A percentile compares a stretch with the other conserved stretches of the same genome.
Evolutionary conservation across 106 monocot species (phyloP).

Genomic region (Amphibolis antarctica): DNA sequence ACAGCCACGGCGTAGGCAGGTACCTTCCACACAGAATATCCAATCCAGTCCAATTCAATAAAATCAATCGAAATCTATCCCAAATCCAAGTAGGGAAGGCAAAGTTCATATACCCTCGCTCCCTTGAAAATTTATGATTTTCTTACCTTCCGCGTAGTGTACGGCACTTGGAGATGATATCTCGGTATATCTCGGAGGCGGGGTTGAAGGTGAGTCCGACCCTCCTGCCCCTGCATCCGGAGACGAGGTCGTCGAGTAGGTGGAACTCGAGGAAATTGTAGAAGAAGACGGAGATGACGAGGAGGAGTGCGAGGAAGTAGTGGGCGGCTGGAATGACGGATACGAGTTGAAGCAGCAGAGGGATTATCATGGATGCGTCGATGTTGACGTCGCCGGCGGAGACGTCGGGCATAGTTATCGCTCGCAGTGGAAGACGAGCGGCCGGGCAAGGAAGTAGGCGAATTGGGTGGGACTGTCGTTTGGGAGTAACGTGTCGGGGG

Average conservation of each 20-base stretch:
- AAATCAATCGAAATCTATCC: not conserved
- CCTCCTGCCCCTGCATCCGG: slow-evolving; percentile 48
- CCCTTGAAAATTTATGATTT: not conserved
- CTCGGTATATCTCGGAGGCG: slow-evolving; percentile 52
- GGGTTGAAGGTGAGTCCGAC: slow-evolving; percentile 57
- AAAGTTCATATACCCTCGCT: too few relatives aligned
- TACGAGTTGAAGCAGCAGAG: slow-evolving; percentile 31
- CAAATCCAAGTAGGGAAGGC: not conserved
- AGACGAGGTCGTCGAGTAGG: slow-evolving; percentile 40
- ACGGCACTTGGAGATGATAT: slow-evolving; percentile 62
- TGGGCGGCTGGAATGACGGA: slow-evolving; percentile 16
- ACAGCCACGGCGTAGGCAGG: slow-evolving; percentile 74
- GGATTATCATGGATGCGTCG: slow-evolving; percentile 5
- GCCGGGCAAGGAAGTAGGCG: not conserved
- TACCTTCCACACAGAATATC: slow-evolving; percentile 29
- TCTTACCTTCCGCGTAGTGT: slow-evolving; percentile 61
- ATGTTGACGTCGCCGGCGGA: not conserved
- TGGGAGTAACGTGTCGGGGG: too few relatives aligned
- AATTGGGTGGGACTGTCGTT: too few relatives aligned
- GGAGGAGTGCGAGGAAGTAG: slow-evolving; percentile 33
- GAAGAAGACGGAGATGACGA: slow-evolving; percentile 28
- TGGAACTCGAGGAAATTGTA: slow-evolving; percentile 84
- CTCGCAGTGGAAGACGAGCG: not conserved
- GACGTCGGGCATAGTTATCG: not conserved
- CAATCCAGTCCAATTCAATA: not conserved